phyloP scores from a whole-genome alignment of 345 rosid genomes.

The Salix caprea region DNA sequence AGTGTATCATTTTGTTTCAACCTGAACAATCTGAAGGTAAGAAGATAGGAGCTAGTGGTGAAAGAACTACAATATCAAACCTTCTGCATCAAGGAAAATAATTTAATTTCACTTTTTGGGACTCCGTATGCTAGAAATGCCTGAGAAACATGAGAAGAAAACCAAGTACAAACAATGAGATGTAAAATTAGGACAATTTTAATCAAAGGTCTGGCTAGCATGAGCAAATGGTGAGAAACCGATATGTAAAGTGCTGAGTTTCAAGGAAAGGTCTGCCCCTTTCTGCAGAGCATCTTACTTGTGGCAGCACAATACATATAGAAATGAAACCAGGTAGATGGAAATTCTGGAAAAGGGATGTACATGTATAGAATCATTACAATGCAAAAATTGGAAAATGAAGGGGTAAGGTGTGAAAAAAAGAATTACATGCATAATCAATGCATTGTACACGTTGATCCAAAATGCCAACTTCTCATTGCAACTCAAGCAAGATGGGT shows the following conservation, averaged over 20 bases:
- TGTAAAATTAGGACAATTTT: background rate
- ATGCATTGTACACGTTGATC: constrained; percentile 91
- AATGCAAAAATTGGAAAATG: background rate
- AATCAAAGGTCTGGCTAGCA: background rate
- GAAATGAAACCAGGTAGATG: background rate
- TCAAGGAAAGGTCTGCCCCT: background rate
- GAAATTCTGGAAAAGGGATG: background rate
- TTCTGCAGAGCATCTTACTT: background rate
- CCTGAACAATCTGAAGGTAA: background rate
- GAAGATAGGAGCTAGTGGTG: background rate
- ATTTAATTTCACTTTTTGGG: constrained; percentile 85
- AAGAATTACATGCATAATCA: constrained; percentile 85
- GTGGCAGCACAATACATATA: background rate
- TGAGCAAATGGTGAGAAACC: background rate
- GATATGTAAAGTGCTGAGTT: constrained; percentile 2
- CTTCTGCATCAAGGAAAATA: constrained; percentile 96
- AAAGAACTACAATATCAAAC: constrained; percentile 30
- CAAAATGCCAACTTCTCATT: constrained; percentile 93
- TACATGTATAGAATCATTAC: background rate
- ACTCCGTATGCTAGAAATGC: constrained; percentile 96
- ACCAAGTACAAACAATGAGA: background rate
- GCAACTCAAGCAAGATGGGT: constrained; percentile 64
- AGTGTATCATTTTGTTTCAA: constrained; percentile 11
- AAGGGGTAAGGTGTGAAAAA: constrained; percentile 2
- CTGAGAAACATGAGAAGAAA: constrained; percentile 37